Evolutionary conservation across 331 rosid genomes (phyloP), one percentile per base, ranked within the genome.

Genomic region (Malus hybrid): DNA sequence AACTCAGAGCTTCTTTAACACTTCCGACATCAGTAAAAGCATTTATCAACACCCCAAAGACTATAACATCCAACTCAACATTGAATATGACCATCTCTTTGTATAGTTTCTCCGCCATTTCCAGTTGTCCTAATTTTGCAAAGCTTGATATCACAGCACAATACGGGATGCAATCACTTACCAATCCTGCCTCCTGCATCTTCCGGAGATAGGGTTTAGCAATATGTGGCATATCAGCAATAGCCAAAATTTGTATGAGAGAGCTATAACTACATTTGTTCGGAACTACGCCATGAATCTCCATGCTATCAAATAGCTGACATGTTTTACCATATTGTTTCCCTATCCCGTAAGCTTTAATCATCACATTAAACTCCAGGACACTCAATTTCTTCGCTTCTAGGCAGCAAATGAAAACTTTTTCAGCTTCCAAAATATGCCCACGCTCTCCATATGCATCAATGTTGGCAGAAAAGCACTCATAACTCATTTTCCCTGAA

Each of bases 401-500:
- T 80, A 68, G 88, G 88, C 91, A 88, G 80, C 85, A 81, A 55
- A 9, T 22, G 77, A 93, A 93, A 82, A 91, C 87, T 73, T 86
- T 85, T 76, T 93, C 97, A 64, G 98, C 98, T 91, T 93, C 93
- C 71, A 70, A 79, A 76, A 80, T 73, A 76, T 73, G 79, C 10
- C 97, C 94, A 28, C 74, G 90, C 80, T 93, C 97, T 59, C 96
- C 97, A 65, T 87, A 93, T 22, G 94, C 97, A 81, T 93, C 97
- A 69, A 93, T 90, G 76, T 88, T 90, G 68, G 98, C 96, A 83
- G 98, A 87, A 85, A 87, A 93, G 78, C 97, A 93, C 84, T 91
- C 93, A 22, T 90, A 85, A 69, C 85, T 83, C 94, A 93, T 88
- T 68, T 80, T 83, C 63, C 94, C 96, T 22, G 87, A 66, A 56